Percentiles rank a stretch among this genome's conserved stretches.
Evolutionary conservation across 1,139 yeast genomes (phyloP).

Genomic region (Zygoascus meyerae): DNA sequence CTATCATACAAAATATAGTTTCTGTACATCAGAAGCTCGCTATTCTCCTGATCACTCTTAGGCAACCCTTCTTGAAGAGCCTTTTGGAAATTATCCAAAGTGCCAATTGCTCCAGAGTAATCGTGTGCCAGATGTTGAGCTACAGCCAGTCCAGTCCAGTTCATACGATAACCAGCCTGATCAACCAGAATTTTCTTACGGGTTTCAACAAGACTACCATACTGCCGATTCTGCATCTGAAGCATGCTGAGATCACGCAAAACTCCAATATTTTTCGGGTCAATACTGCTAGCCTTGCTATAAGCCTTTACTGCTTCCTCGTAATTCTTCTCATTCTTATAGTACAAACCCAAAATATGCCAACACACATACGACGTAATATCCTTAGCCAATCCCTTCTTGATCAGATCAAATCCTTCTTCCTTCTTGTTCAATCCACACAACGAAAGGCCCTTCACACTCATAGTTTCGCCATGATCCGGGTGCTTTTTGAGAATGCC

Average conservation of each 20-base stretch:
- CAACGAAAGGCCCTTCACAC: conserved; percentile 74
- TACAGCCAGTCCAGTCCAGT: conserved; percentile 86
- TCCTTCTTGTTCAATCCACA: conserved; percentile 46
- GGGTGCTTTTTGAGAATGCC: conserved; percentile 70
- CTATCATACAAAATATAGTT: conserved; percentile 57
- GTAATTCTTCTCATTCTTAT: conserved; percentile 64
- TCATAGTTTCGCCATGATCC: conserved; percentile 72
- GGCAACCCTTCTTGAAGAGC: conserved; percentile 60
- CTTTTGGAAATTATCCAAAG: conserved; percentile 68
- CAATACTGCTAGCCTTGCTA: conserved; percentile 69
- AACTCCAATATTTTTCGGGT: conserved; percentile 72
- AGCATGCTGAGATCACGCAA: conserved; percentile 75
- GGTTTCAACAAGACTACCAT: conserved; percentile 52
- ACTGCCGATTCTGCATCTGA: conserved; percentile 78
- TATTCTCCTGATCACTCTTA: conserved; percentile 58
- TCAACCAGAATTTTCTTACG: conserved; percentile 66
- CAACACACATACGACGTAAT: conserved; percentile 59
- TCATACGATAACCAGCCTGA: conserved; percentile 80
- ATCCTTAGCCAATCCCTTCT: conserved; percentile 56
- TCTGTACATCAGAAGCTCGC: conserved; percentile 73
- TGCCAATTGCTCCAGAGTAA: conserved; percentile 59
- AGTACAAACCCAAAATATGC: conserved; percentile 83
- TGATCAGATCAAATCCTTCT: conserved; percentile 61
- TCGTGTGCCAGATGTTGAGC: conserved; percentile 77
- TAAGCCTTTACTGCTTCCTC: conserved; percentile 77